Base-by-base conservation (phyloP, 352 stramenopile genomes). In the Lagenidium sp. region DNA sequence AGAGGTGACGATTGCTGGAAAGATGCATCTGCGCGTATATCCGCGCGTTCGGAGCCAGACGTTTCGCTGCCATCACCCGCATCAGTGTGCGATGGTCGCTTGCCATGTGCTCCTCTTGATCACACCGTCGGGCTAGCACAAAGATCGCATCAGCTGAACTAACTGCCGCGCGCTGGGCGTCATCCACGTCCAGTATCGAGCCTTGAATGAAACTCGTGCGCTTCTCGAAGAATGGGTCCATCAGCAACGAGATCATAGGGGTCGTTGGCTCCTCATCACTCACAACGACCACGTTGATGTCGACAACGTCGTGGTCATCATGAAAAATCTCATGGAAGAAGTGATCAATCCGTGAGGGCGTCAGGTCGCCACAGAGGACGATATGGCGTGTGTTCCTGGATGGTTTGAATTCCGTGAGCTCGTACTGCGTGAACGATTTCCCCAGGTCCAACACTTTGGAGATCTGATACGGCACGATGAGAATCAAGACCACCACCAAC, bases 261-360 rank as follows among this genome's bases (percentile, higher is more conserved):
- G 77, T 83, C 2, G 75, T 80, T 1, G 80, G 80, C 21, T 82
- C 66, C 22, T 93, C 77, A 30, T 90, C 80, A 40, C 61, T 81
- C 16, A 93, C 42, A 20, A 93, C 75, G 28, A 88, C 65, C 3
- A 89, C 75, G 21, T 85, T 79, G 25, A 89, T 68, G 30, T 86
- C 76, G 28, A 85, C 60, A 20, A 88, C 68, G 53, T 90, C 75
- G 47, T 93, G 80, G 50, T 93, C 80, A 36, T 90, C 81, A 54
- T 93, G 80, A 47, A 93, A 93, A 21, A 93, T 77, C 32, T 93
- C 80, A 39, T 72, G 71, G 57, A 93, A 93, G 39, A 93, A 93
- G 32, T 89, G 67, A 31, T 83, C 71, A 50, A 93, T 90, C 0
- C 80, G 80, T 6, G 76, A 84, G 6, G 70, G 62, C 31, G 75